These are phyloP conservation scores for Venturia nashicola DNA, from an alignment of 2,329 filamentous ascomycete species.

Conservation along the genomic window DNA sequence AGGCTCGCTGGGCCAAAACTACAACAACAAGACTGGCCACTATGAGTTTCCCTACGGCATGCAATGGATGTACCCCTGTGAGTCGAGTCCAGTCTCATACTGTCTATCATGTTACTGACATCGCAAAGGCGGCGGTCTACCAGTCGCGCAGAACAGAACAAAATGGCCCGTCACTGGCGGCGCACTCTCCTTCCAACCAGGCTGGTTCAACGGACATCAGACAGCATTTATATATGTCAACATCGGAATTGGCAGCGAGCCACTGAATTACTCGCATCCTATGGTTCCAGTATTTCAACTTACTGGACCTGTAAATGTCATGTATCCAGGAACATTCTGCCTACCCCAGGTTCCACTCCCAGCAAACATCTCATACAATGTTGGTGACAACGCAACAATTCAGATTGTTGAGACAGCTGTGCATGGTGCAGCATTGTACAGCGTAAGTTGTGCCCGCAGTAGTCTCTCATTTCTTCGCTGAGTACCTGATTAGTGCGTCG, in stretches of 20 bases:
- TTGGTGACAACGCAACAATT: slow-evolving; percentile 84
- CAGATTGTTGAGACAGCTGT: slow-evolving; percentile 74
- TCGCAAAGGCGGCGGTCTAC: slow-evolving; percentile 66
- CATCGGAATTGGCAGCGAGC: slow-evolving; percentile 71
- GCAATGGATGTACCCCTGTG: slow-evolving; percentile 95
- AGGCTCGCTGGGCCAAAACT: slow-evolving; percentile 33
- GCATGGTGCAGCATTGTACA: slow-evolving; percentile 74
- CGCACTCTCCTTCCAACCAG: slow-evolving; percentile 80
- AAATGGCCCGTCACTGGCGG: slow-evolving; percentile 84
- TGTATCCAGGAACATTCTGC: slow-evolving; percentile 84
- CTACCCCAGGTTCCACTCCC: slow-evolving; percentile 82
- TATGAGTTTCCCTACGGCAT: slow-evolving; percentile 67
- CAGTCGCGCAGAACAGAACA: slow-evolving; percentile 67
- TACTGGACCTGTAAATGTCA: slow-evolving; percentile 64
- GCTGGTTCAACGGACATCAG: slow-evolving; percentile 86
- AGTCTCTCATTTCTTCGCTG: neutral
- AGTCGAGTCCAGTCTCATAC: slow-evolving; percentile 21
- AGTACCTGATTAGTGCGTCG: slow-evolving; percentile 55
- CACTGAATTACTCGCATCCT: slow-evolving; percentile 73
- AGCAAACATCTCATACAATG: slow-evolving; percentile 52
- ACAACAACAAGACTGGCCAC: slow-evolving; percentile 28
- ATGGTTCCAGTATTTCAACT: slow-evolving; percentile 77
- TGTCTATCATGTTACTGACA: neutral
- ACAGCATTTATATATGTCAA: slow-evolving; percentile 83
- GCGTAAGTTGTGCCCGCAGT: slow-evolving; percentile 38